phyloP scores from a whole-genome alignment of 2,329 filamentous ascomycete species.

The Sclerotinia nivalis region DNA sequence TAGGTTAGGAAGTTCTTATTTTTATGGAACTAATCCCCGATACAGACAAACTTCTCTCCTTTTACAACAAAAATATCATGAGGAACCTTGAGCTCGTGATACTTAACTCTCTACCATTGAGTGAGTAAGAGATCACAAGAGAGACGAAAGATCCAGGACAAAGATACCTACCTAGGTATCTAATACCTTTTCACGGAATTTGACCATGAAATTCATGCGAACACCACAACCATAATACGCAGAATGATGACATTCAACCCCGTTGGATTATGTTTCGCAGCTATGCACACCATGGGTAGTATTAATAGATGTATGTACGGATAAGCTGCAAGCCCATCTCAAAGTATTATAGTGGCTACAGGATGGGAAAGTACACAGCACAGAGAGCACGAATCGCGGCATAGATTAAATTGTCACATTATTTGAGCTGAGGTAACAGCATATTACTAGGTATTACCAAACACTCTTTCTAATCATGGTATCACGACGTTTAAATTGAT shows the following conservation, averaged over 20 bases:
- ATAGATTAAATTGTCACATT: neutral
- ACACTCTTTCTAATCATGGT: neutral
- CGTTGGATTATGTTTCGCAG: neutral
- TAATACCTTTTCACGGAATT: neutral
- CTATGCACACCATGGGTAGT: neutral
- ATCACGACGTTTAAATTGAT: neutral
- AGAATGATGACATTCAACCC: constrained; percentile 8
- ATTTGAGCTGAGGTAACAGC: neutral
- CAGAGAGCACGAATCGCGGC: neutral
- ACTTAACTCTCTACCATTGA: neutral
- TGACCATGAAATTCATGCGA: neutral
- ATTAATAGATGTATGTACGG: neutral
- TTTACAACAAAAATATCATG: neutral
- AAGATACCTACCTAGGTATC: neutral
- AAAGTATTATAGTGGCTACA: neutral
- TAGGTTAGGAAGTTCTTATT: neutral
- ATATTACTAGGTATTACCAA: neutral
- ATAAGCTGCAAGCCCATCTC: neutral
- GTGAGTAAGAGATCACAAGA: neutral
- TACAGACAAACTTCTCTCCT: neutral
- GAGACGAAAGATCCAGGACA: neutral
- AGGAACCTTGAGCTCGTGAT: neutral
- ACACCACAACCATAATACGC: neutral
- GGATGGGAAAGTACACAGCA: neutral
- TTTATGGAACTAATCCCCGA: no score